Conservation (phyloP, 371 early-diverging fungal species). For the Lichtheimia corymbifera region DNA sequence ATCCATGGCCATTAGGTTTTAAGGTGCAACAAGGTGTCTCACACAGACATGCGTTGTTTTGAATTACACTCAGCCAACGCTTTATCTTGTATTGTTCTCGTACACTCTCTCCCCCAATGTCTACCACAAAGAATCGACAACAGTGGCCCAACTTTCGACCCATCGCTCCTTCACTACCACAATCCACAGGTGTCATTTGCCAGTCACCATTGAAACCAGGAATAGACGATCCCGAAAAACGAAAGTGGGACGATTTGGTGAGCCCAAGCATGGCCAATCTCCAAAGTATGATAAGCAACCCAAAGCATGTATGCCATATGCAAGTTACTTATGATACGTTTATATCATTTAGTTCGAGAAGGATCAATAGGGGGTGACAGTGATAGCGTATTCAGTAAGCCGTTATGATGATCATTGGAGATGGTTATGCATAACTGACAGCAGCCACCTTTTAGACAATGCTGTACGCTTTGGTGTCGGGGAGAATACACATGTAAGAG, state of each 20-base stretch:
- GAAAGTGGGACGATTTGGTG: conserved; percentile 6
- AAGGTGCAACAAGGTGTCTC: too few relatives aligned
- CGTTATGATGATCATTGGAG: too few relatives aligned
- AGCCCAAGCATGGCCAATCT: conserved; percentile 1
- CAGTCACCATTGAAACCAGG: conserved; percentile 1
- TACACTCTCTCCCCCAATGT: not conserved
- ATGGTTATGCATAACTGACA: not conserved
- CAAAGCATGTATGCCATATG: not conserved
- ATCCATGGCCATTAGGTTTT: too few relatives aligned
- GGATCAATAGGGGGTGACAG: conserved; percentile 4
- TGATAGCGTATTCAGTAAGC: conserved; percentile 4
- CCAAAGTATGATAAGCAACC: not conserved
- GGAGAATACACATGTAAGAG: conserved; percentile 5
- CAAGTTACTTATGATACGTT: not conserved
- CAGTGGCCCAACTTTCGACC: conserved; percentile 10
- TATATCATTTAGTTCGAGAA: conserved; percentile 1
- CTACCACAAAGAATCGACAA: conserved; percentile 1
- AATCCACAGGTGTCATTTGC: not conserved
- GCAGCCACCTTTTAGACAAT: not conserved
- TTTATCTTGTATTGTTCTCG: not conserved
- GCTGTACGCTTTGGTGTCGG: not conserved
- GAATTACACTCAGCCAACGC: too few relatives aligned
- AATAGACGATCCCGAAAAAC: conserved; percentile 11
- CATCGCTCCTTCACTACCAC: conserved; percentile 10
- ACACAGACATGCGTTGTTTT: too few relatives aligned